Conservation (phyloP, 768 basidiomycete species). For the Leucocoprinus sp. region DNA sequence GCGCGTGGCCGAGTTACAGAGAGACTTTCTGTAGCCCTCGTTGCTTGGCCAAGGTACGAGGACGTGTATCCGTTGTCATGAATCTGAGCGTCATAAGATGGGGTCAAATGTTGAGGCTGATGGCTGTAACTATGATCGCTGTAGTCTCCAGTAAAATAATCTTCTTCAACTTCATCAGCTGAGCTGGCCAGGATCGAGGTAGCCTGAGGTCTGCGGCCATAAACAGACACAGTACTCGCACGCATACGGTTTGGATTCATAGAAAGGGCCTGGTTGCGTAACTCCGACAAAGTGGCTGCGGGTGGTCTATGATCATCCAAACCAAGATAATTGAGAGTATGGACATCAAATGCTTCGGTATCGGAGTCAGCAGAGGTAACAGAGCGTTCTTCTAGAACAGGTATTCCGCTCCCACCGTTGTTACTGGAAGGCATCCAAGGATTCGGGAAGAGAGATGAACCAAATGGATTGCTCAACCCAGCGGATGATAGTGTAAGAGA, state of each 20-base stretch:
- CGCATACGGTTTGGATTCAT: constrained; percentile 74
- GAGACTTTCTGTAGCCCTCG: constrained; percentile 68
- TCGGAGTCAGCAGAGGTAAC: constrained; percentile 71
- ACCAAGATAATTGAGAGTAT: constrained; percentile 94
- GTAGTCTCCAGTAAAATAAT: constrained; percentile 53
- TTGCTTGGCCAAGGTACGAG: constrained; percentile 62
- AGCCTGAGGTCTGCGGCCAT: constrained; percentile 56
- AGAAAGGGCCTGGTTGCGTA: constrained; percentile 82
- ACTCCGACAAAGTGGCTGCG: constrained; percentile 82
- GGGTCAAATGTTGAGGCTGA: constrained; percentile 53
- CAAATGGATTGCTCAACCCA: constrained; percentile 76
- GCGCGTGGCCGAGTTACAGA: constrained; percentile 61
- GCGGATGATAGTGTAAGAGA: constrained; percentile 82
- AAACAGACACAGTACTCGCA: constrained; percentile 92
- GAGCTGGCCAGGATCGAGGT: constrained; percentile 58
- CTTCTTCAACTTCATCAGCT: constrained; percentile 68
- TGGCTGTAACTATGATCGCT: constrained; percentile 42
- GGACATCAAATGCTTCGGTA: constrained; percentile 85
- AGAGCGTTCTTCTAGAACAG: constrained; percentile 75
- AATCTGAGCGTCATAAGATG: constrained; percentile 47
- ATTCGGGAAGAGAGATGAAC: constrained; percentile 82
- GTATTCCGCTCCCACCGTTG: constrained; percentile 46
- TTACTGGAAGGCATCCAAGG: constrained; percentile 71
- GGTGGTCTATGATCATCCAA: constrained; percentile 78
- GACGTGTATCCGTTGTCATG: constrained; percentile 47